phyloP scores from a whole-genome alignment of 495 filamentous ascomycete genomes.

The Hypoxylon perforatum region DNA sequence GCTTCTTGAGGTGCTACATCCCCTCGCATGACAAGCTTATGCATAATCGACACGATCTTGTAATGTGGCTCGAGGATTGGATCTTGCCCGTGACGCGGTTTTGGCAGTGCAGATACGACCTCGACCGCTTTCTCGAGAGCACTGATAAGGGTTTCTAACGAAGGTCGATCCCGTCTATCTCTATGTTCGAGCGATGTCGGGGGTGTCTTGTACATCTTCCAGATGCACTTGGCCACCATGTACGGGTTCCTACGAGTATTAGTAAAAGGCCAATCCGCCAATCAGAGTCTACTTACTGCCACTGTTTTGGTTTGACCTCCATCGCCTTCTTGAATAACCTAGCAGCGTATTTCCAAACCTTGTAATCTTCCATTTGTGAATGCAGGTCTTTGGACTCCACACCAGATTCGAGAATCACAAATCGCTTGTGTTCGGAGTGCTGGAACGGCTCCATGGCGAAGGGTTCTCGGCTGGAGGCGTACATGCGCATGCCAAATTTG shows the following conservation, averaged over 20 bases:
- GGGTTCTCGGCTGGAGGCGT: conserved; percentile 89
- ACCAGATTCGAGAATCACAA: conserved; percentile 73
- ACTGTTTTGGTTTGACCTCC: conserved; percentile 77
- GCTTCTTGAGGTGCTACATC: conserved; percentile 57
- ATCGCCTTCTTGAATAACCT: conserved; percentile 82
- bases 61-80: conserved; percentile 96
- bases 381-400: conserved; percentile 79
- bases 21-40: conserved; percentile 76
- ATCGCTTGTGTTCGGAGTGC: conserved; percentile 77
- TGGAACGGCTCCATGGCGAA: conserved; percentile 89
- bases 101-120: conserved; percentile 69
- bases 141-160: conserved; percentile 64
- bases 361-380: conserved; percentile 75
- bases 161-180: conserved; percentile 53
- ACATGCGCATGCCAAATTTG: conserved; percentile 90
- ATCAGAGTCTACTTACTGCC: conserved; percentile 71
- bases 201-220: conserved; percentile 85
- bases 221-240: conserved; percentile 92
- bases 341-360: conserved; percentile 87
- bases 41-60: conserved; percentile 86
- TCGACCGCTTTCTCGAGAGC: conserved; percentile 80
- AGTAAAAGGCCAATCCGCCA: background rate
- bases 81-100: conserved; percentile 81
- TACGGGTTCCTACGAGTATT: conserved; percentile 72
- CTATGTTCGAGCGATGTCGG: conserved; percentile 62